These are phyloP conservation scores for Leonotis leonurus DNA, from an alignment of 257 asterid genomes.

Conservation along the genomic window DNA sequence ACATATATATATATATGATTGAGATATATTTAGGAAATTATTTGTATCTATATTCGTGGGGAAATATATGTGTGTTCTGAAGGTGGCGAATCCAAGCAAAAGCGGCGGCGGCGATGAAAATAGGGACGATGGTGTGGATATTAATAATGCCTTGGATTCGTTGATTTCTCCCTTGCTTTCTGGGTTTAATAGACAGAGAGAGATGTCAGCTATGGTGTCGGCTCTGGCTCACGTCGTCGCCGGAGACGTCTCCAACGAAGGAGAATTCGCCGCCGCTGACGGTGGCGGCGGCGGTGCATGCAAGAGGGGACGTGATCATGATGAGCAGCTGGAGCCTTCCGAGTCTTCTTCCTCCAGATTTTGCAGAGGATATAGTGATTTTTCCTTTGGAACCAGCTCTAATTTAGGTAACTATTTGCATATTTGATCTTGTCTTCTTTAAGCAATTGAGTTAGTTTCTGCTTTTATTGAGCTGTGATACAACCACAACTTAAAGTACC, in stretches of 20 bases:
- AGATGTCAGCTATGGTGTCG: slow-evolving; percentile 67
- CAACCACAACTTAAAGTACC: too few relatives aligned
- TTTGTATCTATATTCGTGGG: background rate
- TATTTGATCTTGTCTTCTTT: too few relatives aligned
- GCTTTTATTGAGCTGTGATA: too few relatives aligned
- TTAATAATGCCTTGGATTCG: slow-evolving; percentile 15
- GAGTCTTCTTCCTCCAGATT: slow-evolving; percentile 13
- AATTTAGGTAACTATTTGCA: slow-evolving; percentile 31
- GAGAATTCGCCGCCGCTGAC: background rate
- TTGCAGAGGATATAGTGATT: slow-evolving; percentile 17
- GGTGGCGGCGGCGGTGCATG: slow-evolving; percentile 17
- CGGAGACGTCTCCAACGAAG: slow-evolving; percentile 26
- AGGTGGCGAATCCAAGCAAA: slow-evolving; percentile 41
- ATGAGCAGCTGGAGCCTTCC: background rate
- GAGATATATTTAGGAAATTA: background rate
- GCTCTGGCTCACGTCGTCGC: slow-evolving; percentile 58
- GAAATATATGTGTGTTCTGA: slow-evolving; percentile 20
- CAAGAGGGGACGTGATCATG: slow-evolving; percentile 44
- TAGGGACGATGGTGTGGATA: background rate
- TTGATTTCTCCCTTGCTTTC: slow-evolving; percentile 26
- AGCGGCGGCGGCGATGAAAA: slow-evolving; percentile 8
- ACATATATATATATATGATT: background rate
- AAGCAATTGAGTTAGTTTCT: background rate
- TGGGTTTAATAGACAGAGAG: slow-evolving; percentile 42
- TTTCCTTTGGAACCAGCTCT: slow-evolving; percentile 23